Base-by-base conservation (phyloP, 805 yeast genomes). In the Candida sanyiensis region DNA sequence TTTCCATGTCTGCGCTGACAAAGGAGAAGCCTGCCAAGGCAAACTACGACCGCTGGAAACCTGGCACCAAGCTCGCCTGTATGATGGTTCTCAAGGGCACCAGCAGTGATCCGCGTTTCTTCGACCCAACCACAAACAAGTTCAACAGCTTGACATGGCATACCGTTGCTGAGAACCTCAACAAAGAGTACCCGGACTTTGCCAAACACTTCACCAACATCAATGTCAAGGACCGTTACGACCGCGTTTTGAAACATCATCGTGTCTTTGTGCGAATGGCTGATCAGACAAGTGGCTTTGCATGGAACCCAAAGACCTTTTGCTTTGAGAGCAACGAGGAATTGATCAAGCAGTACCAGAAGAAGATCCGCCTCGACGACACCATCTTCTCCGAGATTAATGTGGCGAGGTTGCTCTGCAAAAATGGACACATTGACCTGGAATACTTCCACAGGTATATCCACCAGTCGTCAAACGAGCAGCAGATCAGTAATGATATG, bases 1-100 rank as follows among this genome's bases (percentile, higher is more conserved):
- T n/a, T n/a, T n/a, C n/a, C 15, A 31, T 31, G 34, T 4, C 25
- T 12, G 21, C 7, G 26, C 19, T n/a, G 6, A n/a, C 8, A 3
- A 31, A 21, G 26, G 26, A 31, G n/a, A 31, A 31, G 13, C 17
- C 25, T n/a, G 13, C 34, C 10, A 31, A 13, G 26, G 34, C 57
- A 8, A 54, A 52, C 29, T 54, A 52, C 28, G 57, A 52, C 30
- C 32, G 58, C 20, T 54, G 58, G 58, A 54, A 50, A 40, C 55
- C 58, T 1, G 53, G 56, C 17, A 52, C 52, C 6, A 53, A 53
- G 30, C 31, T 53, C 13, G 58, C 58, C 1, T 51, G 58, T 36
- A 52, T 53, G 52, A 53, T 53, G 46, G 47, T 48, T 2, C 28
- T 53, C 23, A 50, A 45, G 20, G 18, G 45, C 20, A 42, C 49